Evolutionary conservation across 192 early-diverging fungal species (phyloP).

Genomic region (Coemansia sp.): DNA sequence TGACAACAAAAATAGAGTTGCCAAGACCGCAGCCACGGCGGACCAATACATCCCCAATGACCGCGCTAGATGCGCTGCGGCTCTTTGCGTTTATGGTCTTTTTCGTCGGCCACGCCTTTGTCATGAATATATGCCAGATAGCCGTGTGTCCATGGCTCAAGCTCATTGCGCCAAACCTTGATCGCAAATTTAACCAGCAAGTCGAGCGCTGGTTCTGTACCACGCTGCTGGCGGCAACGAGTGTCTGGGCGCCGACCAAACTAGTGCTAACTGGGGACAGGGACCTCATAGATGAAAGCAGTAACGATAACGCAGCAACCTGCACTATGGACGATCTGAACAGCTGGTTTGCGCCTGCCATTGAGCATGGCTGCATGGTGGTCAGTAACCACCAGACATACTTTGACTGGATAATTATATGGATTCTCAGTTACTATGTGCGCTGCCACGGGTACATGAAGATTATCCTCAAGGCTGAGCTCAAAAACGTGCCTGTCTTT

Average conservation of each 20-base stretch:
- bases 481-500: constrained; percentile 83
- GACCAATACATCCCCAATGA: constrained; percentile 52
- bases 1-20: neutral
- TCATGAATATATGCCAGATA: constrained; percentile 52
- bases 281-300: constrained; percentile 14
- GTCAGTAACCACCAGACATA: constrained; percentile 53
- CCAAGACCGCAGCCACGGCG: constrained; percentile 18
- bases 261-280: constrained; percentile 54
- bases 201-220: constrained; percentile 53
- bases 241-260: constrained; percentile 50
- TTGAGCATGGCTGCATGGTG: constrained; percentile 47
- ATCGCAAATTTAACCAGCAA: constrained; percentile 55
- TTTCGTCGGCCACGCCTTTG: constrained; percentile 41
- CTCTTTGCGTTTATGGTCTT: constrained; percentile 34
- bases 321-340: constrained; percentile 14
- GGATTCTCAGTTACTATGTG: constrained; percentile 63
- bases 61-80: constrained; percentile 23
- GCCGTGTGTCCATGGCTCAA: constrained; percentile 35
- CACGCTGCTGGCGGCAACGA: constrained; percentile 38
- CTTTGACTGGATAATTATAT: constrained; percentile 58
- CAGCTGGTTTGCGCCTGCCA: constrained; percentile 43
- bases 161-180: constrained; percentile 14
- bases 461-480: constrained; percentile 84
- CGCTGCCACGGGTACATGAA: constrained; percentile 80
- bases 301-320: constrained; percentile 33